Conservation (phyloP, 345 rosid genomes). For the Fremontodendron californicum region DNA sequence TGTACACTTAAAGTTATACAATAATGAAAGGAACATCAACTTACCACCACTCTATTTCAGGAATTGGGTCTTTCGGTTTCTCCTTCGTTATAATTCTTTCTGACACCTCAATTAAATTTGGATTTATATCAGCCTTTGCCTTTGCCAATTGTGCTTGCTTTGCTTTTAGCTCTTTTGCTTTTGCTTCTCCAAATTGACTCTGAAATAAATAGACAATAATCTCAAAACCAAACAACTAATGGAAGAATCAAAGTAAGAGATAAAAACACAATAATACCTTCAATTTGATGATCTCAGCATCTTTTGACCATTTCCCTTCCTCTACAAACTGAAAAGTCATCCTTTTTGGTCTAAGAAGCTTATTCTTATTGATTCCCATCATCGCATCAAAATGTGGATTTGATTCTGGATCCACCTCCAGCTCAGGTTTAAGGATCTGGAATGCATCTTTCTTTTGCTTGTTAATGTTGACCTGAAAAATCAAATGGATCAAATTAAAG, state of each 20-base stretch:
- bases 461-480: slow-evolving; percentile 88
- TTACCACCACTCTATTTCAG: slow-evolving; percentile 97
- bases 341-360: slow-evolving; percentile 86
- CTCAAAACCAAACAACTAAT: slow-evolving; percentile 16
- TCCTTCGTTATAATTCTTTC: slow-evolving; percentile 74
- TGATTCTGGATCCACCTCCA: slow-evolving; percentile 76
- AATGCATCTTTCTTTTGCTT: slow-evolving; percentile 95
- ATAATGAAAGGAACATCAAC: slow-evolving; percentile 21
- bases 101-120: slow-evolving; percentile 85
- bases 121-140: slow-evolving; percentile 87
- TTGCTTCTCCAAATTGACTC: slow-evolving; percentile 97
- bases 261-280: slow-evolving; percentile 41
- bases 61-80: slow-evolving; percentile 73
- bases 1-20: not conserved
- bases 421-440: slow-evolving; percentile 91
- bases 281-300: slow-evolving; percentile 76
- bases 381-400: slow-evolving; percentile 75
- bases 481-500: not conserved
- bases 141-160: slow-evolving; percentile 91
- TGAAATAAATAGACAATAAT: slow-evolving; percentile 23
- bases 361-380: slow-evolving; percentile 83
- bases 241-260: not conserved
- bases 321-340: slow-evolving; percentile 92
- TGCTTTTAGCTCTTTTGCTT: slow-evolving; percentile 82
- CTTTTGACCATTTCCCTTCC: slow-evolving; percentile 96